Evolutionary conservation across 768 basidiomycete species (phyloP), one percentile per base, ranked within the genome.

Genomic region (Auricularia heimuer): DNA sequence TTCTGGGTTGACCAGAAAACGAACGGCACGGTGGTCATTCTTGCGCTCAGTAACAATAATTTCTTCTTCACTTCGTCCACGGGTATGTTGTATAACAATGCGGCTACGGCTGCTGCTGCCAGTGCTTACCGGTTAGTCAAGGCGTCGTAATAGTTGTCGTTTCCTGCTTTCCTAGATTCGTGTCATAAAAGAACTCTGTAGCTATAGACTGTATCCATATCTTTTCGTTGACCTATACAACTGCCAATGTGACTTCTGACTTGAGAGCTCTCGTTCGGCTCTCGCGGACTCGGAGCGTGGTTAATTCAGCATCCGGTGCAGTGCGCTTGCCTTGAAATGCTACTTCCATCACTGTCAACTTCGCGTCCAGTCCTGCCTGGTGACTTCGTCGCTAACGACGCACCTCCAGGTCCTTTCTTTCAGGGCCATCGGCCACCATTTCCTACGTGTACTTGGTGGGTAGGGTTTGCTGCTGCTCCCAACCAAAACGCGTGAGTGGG

Each of bases 401-500:
- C 67, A 62, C 73, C 75, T 21, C 75, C 75, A 8, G 73, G 69
- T 51, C 73, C 75, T 1, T 75, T 76, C 66, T 75, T 75, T 67
- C 72, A 73, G 63, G 75, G 73, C 35, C 73, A 70, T 65, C 68
- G 70, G 34, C 73, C 74, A 21, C 75, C 75, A 0, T 76, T 71
- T 56, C 75, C 75, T 12, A 76, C 75, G 18, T 75, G 74, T 44
- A 73, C 73, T 62, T 76, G 75, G 75, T 76, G 75, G 75, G 71
- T 73, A 14, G 75, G 73, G 35, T 76, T 70, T 66, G 73, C 70
- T 34, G 73, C 74, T 10, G 69, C 68, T 4, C 56, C 56, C 29
- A 70, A 68, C 33, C 73, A 68, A 35, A 69, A 68, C 68, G 67
- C 67, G 72, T 71, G 65, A 68, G 72, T 68, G n/a, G 36, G 42